Base-by-base conservation (phyloP, 305 asterid species). In the Galium porrigens region DNA sequence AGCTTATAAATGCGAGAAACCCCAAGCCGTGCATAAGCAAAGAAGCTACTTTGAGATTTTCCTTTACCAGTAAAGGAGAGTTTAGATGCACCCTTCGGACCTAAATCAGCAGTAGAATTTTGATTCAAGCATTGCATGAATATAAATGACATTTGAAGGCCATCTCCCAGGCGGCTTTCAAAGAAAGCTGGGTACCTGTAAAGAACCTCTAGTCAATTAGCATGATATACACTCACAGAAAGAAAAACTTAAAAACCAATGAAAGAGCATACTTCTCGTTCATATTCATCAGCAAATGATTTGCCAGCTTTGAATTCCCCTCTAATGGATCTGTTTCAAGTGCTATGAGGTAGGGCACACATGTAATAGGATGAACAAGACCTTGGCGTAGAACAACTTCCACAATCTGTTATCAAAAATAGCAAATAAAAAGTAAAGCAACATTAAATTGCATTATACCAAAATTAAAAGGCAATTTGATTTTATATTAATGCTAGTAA, bases 351-450 rank as follows among this genome's bases (percentile, higher is more conserved):
- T 86, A 73, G 34, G 99, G 97, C 67, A 94, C 97, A 64, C 99
- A 90, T 55, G 94, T 87, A 73, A 94, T 90, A 63, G 99, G 99
- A 85, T 94, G 99, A 68, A 94, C 99, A 70, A 94, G 89, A 73
- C 99, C 99, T 79, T 94, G 99, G 57, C 97, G 99, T 77, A 94
- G 79, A 70, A 87, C 99, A 76, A 94, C 79, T 73, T 94, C 99
- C 74, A 94, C 82, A 72, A 90, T 90, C 99, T 94, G 88, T 59
- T 69, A 75, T 71, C 56, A 63, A 78, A 10, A 39, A 9, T 4
- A 34, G 58, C 20, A 53, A 41, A 39, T 15, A 37, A 12, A 7
- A 18, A 15, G 63, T 22, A 11, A 55, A 41, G 8, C 3, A 11
- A 37, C 0, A 25, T 56, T 64, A 64, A 12, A 48, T 64, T n/a